Conservation (phyloP, 495 filamentous ascomycete genomes). For the Trichocladium uniseriatum region DNA sequence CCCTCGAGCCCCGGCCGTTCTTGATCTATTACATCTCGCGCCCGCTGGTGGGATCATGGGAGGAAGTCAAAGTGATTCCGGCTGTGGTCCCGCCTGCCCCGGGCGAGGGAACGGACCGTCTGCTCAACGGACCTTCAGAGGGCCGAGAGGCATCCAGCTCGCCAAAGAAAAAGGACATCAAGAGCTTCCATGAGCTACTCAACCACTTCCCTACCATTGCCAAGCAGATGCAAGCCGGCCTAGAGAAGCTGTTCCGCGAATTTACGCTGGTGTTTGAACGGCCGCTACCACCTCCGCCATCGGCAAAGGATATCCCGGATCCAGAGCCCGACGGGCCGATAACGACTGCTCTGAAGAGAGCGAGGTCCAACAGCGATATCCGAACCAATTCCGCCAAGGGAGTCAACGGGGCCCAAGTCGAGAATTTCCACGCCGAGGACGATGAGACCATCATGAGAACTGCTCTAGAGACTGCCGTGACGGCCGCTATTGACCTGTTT, state of each 20-base stretch:
- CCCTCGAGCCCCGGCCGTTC: conserved; percentile 77
- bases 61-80: conserved; percentile 57
- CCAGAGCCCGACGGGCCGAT: conserved; percentile 43
- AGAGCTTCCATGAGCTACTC: conserved; percentile 80
- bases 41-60: conserved; percentile 78
- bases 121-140: conserved; percentile 28
- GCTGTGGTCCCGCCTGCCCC: conserved; percentile 42
- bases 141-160: conserved; percentile 22
- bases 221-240: conserved; percentile 85
- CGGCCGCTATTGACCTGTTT: conserved; percentile 89
- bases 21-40: conserved; percentile 93
- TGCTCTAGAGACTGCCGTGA: conserved; percentile 83
- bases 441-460: conserved; percentile 81
- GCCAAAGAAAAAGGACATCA: conserved; percentile 78
- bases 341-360: conserved; percentile 40
- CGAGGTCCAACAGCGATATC: conserved; percentile 37
- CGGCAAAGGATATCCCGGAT: conserved; percentile 45
- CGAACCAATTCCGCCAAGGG: conserved; percentile 18
- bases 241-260: conserved; percentile 84
- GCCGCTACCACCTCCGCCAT: conserved; percentile 69
- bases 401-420: conserved; percentile 18
- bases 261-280: conserved; percentile 80
- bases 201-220: conserved; percentile 95
- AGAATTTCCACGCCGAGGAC: conserved; percentile 47
- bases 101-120: conserved; percentile 21